Evolutionary conservation across 139 green algal species (phyloP), one percentile per base, ranked within the genome.

Genomic region (Picochlorum sp.): DNA sequence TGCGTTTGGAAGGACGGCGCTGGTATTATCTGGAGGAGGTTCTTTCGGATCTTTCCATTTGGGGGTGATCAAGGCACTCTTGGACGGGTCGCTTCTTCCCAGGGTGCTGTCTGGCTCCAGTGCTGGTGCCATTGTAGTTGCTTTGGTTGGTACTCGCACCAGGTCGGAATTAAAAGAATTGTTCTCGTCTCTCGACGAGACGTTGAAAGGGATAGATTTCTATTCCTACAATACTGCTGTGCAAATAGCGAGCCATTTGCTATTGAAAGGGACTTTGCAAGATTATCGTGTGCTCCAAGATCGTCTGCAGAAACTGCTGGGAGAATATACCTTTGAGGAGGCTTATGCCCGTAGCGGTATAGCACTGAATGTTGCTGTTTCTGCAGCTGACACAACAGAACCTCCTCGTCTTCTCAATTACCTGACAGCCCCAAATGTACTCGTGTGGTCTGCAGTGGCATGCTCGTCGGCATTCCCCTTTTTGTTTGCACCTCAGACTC

Each of bases 371-470:
- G 87, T 97, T 5, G 83, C 82, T 7, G 89, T 97, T 14, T 87
- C 65, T 32, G 79, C 90, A 4, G 85, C 83, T 0, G 87, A 95
- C 77, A 92, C 82, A n/a, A 85, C 95, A 62, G 92, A 98, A 78
- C 91, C 90, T n/a, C 76, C 87, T 4, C 75, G 87, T 15, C 74
- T 96, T 51, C 82, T 96, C 41, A 96, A 96, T 77, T 96, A 96
- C 76, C 80, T 96, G 30, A 94, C 87, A 32, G 87, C 86, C 0
- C 90, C 89, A 41, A 80, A 92, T 62, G 87, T 89, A 56, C 21
- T 95, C 2, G 75, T 96, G 18, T 96, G 90, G 89, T 85, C 66
- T 44, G 90, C 89, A 3, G 89, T 96, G 16, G 85, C 89, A 24
- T 89, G 85, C 47, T 90, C 79, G 65, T 91, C 80, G 26, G 87